Evolutionary conservation across 139 green algal genomes (phyloP), one percentile per base, ranked within the genome.

Genomic region (Gonium pectorale): DNA sequence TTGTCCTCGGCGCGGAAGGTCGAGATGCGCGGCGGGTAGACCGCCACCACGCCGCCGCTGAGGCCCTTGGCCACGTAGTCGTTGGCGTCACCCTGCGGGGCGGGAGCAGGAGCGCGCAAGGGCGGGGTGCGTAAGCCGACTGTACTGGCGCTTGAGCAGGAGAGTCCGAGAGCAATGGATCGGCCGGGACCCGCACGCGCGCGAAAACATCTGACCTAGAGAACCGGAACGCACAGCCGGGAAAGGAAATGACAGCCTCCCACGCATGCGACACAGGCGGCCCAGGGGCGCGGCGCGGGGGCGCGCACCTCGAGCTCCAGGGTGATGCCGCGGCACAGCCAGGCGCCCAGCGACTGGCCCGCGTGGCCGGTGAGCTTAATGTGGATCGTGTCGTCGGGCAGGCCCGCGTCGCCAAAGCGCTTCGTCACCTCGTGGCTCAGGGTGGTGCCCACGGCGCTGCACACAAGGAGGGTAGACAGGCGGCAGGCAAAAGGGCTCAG

Each of bases 61-160:
- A 98, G 89, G 52, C 95, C 95, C 90, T 99, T 99, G 88, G 94
- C 96, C 8, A 99, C 96, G 71, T 99, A 99, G 91, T 99, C 96
- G 84, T 99, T 99, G 56, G 96, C 93, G 69, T 99, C 96, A 5
- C 96, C 96, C 59, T 77, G 68, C 5, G 29, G 27, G 29, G 29
- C 4, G 15, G 35, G 64, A 8, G 60, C 8, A 7, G 5, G 60
- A 19, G 19, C 13, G 9, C 13, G 11, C 13, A n/a, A n/a, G 54
- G 54, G 54, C 15, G 22, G 19, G 19, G 54, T n/a, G n/a, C n/a
- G n/a, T n/a, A n/a, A n/a, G n/a, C n/a, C n/a, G n/a, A n/a, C n/a
- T n/a, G n/a, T n/a, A n/a, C n/a, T n/a, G n/a, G n/a, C n/a, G n/a
- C n/a, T n/a, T n/a, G n/a, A n/a, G n/a, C n/a, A n/a, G n/a, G n/a